Base-by-base conservation (phyloP, 148 eudicot genomes). In the Fagopyrum esculentum region DNA sequence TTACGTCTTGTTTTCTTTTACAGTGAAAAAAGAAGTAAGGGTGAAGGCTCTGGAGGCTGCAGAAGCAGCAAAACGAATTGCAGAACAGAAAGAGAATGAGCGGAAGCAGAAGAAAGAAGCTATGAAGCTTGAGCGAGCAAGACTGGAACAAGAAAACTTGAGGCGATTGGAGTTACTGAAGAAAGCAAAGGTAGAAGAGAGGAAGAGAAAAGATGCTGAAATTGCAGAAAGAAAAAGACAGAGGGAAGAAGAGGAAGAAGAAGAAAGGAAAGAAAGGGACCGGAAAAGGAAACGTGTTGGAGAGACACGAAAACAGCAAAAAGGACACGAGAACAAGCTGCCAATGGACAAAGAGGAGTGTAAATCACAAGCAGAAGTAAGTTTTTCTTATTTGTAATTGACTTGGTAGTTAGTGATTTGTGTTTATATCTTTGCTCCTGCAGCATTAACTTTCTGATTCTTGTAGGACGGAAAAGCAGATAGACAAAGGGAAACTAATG, bases 31-130 rank as follows among this genome's bases (percentile, higher is more conserved):
- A 88, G 97, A 90, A 17, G 81, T 92, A 79, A 90, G 87, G 79
- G 92, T 95, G 85, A 95, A 89, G 81, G 92, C 97, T 57, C 85
- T 95, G 50, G 92, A 95, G 82, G 86, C 89, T 77, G 97, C 99
- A 70, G 96, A 90, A 77, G 94, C 91, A 75, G 92, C 92, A 75
- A 92, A 86, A 81, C 91, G 90, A 57, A 84, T 85, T 52, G 92
- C 82, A 83, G 94, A 86, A 73, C 82, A 84, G 77, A 95, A 56
- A 80, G 88, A 89, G 63, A 85, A 87, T 75, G 99, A 90, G 55
- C 96, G 99, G 29, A 90, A 88, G 80, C 76, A 82, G 86, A 90
- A 85, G 82, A 92, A 86, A 78, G 97, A 90, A 80, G 99, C 93
- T 70, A 16, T 85, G 87, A 87, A 92, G 81, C 86, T 79, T 77